Percentiles rank a stretch among this genome's conserved stretches.
Evolutionary conservation across 2,329 filamentous ascomycete genomes (phyloP).

Genomic region (Penicillium sp.): DNA sequence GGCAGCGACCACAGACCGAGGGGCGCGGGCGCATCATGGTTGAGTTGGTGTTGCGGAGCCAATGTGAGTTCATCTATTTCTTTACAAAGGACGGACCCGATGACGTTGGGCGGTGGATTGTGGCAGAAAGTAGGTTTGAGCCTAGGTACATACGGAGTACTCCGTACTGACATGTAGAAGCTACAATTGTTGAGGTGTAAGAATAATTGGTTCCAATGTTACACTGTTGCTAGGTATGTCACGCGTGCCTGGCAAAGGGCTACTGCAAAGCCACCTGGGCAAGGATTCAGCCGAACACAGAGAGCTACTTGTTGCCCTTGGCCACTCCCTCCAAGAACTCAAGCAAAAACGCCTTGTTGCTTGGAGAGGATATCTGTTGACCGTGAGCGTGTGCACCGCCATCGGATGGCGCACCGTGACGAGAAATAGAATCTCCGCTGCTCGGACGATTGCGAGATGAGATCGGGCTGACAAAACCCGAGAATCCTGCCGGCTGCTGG

Average conservation of each 20-base stretch:
- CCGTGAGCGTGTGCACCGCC: slow-evolving; percentile 48
- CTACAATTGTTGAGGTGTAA: not conserved
- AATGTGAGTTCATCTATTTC: slow-evolving; percentile 14
- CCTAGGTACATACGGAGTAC: not conserved
- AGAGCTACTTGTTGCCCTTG: slow-evolving; percentile 36
- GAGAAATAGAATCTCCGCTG: slow-evolving; percentile 16
- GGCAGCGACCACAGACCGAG: slow-evolving; percentile 30
- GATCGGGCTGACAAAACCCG: slow-evolving; percentile 29
- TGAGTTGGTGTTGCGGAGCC: slow-evolving; percentile 8
- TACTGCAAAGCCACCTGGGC: not conserved
- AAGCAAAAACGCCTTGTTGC: slow-evolving; percentile 72
- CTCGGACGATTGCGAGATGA: slow-evolving; percentile 25
- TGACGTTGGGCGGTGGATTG: slow-evolving; percentile 26
- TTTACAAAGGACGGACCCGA: slow-evolving; percentile 22
- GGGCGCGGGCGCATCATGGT: slow-evolving; percentile 33
- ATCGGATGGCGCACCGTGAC: slow-evolving; percentile 19
- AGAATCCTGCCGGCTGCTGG: slow-evolving; percentile 17
- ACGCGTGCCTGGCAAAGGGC: not conserved
- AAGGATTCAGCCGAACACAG: not conserved
- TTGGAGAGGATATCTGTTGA: slow-evolving; percentile 53
- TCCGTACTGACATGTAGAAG: not conserved
- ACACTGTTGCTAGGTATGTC: not conserved
- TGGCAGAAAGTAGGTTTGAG: slow-evolving; percentile 23
- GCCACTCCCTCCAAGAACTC: slow-evolving; percentile 65
- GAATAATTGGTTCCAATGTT: not conserved